Conservation (phyloP, 2,329 filamentous ascomycete genomes). For the Penicillium aurantiogriseum region DNA sequence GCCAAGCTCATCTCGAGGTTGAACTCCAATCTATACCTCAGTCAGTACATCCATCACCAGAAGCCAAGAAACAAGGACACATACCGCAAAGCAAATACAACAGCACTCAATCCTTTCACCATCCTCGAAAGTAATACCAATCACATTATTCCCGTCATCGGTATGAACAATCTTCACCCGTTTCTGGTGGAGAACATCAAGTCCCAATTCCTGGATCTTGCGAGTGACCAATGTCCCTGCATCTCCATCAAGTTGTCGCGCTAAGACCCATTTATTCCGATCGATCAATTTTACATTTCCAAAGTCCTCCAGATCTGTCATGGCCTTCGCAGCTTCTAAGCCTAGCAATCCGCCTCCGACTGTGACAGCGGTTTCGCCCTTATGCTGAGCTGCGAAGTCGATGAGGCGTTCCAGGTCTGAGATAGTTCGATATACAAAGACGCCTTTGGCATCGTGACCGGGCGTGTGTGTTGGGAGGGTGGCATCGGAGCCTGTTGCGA, state of each 20-base stretch:
- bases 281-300: conserved; percentile 75
- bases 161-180: conserved; percentile 70
- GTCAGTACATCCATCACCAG: neutral
- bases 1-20: conserved; percentile 75
- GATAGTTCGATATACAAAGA: conserved; percentile 88
- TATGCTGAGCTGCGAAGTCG: conserved; percentile 64
- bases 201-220: conserved; percentile 72
- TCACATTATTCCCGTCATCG: conserved; percentile 65
- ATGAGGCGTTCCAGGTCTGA: conserved; percentile 77
- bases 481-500: conserved; percentile 85
- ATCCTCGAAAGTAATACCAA: conserved; percentile 76
- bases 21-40: conserved; percentile 67
- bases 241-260: conserved; percentile 76
- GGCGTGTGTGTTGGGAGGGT: conserved; percentile 70
- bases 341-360: conserved; percentile 83
- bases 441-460: conserved; percentile 74
- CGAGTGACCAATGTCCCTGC: conserved; percentile 79
- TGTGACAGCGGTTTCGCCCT: conserved; percentile 69
- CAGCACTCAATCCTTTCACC: conserved; percentile 74
- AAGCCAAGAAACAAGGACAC: conserved; percentile 14
- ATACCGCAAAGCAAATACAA: conserved; percentile 77
- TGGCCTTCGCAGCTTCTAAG: conserved; percentile 85
- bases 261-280: conserved; percentile 77
- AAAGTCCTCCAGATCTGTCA: conserved; percentile 80
- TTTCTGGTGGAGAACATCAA: conserved; percentile 77